phyloP scores from a whole-genome alignment of 2,329 filamentous ascomycete genomes.

The Penicillium janthinellum region DNA sequence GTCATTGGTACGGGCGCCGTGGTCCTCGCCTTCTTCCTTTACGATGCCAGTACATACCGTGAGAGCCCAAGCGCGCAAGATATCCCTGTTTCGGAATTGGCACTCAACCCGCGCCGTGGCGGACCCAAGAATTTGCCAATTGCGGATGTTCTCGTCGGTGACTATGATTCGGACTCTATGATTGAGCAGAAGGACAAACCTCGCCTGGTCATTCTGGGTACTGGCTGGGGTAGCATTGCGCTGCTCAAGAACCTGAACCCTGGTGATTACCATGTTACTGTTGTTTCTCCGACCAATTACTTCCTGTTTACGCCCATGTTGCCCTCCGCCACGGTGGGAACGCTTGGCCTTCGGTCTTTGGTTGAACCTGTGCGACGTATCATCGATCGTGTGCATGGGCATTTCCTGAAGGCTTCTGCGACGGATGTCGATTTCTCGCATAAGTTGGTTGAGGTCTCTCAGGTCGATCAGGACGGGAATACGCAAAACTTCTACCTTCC shows the following conservation, averaged over 20 bases:
- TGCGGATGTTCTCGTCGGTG: conserved; percentile 82
- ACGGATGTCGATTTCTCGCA: conserved; percentile 89
- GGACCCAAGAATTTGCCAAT: conserved; percentile 96
- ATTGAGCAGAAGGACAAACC: conserved; percentile 80
- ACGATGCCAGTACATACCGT: conserved; percentile 89
- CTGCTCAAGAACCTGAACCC: conserved; percentile 86
- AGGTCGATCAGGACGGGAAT: conserved; percentile 70
- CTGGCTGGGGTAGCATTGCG: conserved; percentile 93
- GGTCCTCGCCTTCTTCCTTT: conserved; percentile 84
- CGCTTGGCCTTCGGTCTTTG: conserved; percentile 83
- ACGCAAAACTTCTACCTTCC: conserved; percentile 86
- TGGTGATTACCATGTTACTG: conserved; percentile 92
- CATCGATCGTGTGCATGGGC: conserved; percentile 73
- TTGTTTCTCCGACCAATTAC: conserved; percentile 93
- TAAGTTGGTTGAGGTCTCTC: conserved; percentile 85
- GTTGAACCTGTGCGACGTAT: conserved; percentile 92
- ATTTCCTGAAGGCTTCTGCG: conserved; percentile 85
- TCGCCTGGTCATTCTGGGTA: conserved; percentile 85
- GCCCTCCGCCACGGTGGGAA: conserved; percentile 94
- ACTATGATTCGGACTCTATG: conserved; percentile 76
- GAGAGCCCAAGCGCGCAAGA: conserved; percentile 68
- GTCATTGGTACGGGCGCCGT: conserved; percentile 68
- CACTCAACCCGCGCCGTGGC: conserved; percentile 76
- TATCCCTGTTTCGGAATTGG: conserved; percentile 79
- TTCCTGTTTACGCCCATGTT: conserved; percentile 99